Percentiles rank a stretch among this genome's conserved stretches.
Conservation (phyloP, 352 stramenopile species). For the Globisporangium middletonii region DNA sequence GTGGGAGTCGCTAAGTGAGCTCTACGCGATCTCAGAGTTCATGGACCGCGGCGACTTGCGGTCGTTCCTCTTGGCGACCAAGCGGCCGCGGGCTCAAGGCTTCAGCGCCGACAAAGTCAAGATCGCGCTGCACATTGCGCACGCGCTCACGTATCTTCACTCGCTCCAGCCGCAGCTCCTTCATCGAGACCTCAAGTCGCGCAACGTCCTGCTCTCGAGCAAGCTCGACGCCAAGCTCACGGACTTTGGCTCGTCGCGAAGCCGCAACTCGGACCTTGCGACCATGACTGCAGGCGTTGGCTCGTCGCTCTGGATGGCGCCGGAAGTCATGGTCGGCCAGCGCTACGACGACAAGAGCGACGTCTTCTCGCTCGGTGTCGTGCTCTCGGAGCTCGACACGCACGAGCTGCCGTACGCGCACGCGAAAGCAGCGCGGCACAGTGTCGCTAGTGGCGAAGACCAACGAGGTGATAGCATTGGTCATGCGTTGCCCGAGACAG, state of each 20-base stretch:
- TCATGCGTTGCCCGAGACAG: slow-evolving; percentile 19
- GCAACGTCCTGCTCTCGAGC: slow-evolving; percentile 53
- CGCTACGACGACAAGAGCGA: slow-evolving; percentile 27
- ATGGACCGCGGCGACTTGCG: slow-evolving; percentile 49
- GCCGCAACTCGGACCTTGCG: slow-evolving; percentile 5
- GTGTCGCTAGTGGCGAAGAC: background rate
- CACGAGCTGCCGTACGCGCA: slow-evolving; percentile 27
- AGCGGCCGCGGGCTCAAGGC: slow-evolving; percentile 7
- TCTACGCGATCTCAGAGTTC: slow-evolving; percentile 49
- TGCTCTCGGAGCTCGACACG: slow-evolving; percentile 77
- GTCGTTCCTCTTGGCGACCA: slow-evolving; percentile 25
- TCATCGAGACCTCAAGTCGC: slow-evolving; percentile 64
- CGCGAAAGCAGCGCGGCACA: background rate
- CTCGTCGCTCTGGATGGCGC: slow-evolving; percentile 34
- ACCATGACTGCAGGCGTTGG: slow-evolving; percentile 32
- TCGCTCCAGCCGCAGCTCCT: slow-evolving; percentile 33
- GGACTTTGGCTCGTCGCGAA: slow-evolving; percentile 35
- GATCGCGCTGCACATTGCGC: slow-evolving; percentile 32
- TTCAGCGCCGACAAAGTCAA: slow-evolving; percentile 28
- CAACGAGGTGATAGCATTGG: slow-evolving; percentile 8
- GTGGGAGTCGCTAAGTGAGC: slow-evolving; percentile 42
- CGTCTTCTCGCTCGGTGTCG: slow-evolving; percentile 66
- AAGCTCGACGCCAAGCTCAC: slow-evolving; percentile 38
- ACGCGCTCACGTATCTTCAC: slow-evolving; percentile 43
- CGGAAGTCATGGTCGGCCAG: slow-evolving; percentile 25